Base-by-base conservation (phyloP, 352 stramenopile genomes). In the Pythium biforme region DNA sequence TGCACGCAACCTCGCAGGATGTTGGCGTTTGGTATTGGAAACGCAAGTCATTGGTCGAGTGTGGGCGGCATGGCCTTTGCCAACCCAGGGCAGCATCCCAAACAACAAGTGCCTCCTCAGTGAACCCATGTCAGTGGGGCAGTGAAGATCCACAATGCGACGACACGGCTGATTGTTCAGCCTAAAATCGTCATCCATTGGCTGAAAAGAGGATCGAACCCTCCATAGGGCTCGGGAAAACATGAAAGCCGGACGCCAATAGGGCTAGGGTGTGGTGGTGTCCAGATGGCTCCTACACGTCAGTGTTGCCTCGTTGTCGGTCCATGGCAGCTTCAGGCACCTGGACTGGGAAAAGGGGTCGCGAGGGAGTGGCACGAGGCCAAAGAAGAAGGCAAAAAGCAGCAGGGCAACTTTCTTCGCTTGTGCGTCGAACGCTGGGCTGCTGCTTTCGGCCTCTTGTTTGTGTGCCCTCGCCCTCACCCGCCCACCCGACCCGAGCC, bases 181-280 rank as follows among this genome's bases (percentile, higher is more conserved):
- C 6, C 15, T 11, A 43, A 6, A 19, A 34, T 1, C 3, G 2
- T 7, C 12, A 14, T 19, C n/a, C 4, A 66, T 58, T 66, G 59
- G 59, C 26, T 48, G 29, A 66, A 66, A 55, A 14, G 22, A 20
- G 17, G 12, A 10, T 25, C 26, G 45, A 39, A 64, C 58, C 58
- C 39, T 37, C 6, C 8, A 43, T 19, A 64, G 48, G 59, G 27
- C 2, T 66, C 52, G 53, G 59, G 50, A 14, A 48, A 23, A 12
- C 15, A 23, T 48, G 39, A 59, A 66, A 66, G 59, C 49, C 59
- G 59, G 59, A 59, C 26, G 51, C n/a, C 34, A 47, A 45, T 46
- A 52, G 53, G 59, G 59, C 12, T 55, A 59, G 53, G 59, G 25
- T 11, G 3, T 55, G n/a, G 37, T 25, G n/a, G 31, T 14, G 20